Evolutionary conservation across 2,329 filamentous ascomycete genomes (phyloP).

Genomic region (Claviceps pusilla): DNA sequence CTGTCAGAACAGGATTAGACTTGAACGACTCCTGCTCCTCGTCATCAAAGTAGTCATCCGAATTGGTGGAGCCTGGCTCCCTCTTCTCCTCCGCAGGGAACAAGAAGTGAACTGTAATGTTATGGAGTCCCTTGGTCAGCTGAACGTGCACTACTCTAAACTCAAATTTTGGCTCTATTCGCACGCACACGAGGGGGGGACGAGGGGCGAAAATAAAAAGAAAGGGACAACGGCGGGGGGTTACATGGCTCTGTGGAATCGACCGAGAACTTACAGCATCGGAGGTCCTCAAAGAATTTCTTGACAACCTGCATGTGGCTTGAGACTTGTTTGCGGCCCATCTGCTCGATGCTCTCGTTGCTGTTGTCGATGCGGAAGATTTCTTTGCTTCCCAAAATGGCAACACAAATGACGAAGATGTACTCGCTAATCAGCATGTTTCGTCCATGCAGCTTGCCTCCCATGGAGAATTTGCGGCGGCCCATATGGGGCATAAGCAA

Average conservation of each 20-base stretch:
- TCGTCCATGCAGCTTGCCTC: conserved; percentile 47
- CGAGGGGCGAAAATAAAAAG: too few species aligned
- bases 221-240: neutral
- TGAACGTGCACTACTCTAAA: neutral
- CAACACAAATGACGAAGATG: conserved; percentile 33
- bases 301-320: conserved; percentile 59
- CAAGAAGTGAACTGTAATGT: conserved; percentile 38
- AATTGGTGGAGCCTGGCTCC: conserved; percentile 46
- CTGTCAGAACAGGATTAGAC: conserved; percentile 47
- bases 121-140: neutral
- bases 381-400: conserved; percentile 25
- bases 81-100: conserved; percentile 42
- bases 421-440: conserved; percentile 60
- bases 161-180: neutral
- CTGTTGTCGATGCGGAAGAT: conserved; percentile 29
- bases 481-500: conserved; percentile 52
- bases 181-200: neutral
- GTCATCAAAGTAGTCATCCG: conserved; percentile 33
- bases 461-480: conserved; percentile 50
- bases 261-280: conserved; percentile 40
- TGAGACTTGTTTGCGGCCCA: conserved; percentile 50
- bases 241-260: neutral
- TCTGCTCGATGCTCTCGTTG: conserved; percentile 29
- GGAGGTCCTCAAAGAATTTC: conserved; percentile 47
- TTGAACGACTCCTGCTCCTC: conserved; percentile 42